Evolutionary conservation across 345 rosid species (phyloP).

Genomic region (Nephelium lappaceum): DNA sequence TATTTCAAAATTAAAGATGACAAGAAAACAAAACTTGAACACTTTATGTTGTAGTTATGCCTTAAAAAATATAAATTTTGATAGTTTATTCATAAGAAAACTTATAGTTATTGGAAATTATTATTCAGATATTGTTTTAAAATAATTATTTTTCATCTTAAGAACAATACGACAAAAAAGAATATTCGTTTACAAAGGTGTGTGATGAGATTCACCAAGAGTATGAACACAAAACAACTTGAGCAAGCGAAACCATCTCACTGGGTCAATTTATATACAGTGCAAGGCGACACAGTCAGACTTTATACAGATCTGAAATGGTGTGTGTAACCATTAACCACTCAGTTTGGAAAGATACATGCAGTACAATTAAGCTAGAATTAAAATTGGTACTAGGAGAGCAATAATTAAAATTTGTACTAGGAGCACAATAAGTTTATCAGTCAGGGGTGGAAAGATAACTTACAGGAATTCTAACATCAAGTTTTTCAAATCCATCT

Average conservation of each 20-base stretch:
- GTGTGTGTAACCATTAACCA: background rate
- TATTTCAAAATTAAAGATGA: background rate
- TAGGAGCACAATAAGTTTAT: too few relatives aligned
- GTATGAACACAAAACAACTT: background rate
- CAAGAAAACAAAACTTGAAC: background rate
- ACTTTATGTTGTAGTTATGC: too few relatives aligned
- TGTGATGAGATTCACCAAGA: background rate
- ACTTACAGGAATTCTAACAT: too few relatives aligned
- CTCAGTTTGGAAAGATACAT: background rate
- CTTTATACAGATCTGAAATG: background rate
- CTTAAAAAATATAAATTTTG: too few relatives aligned
- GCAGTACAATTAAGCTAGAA: background rate
- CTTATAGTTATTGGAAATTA: too few relatives aligned
- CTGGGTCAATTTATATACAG: background rate
- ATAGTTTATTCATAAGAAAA: too few relatives aligned
- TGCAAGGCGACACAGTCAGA: background rate
- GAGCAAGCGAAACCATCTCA: constrained; percentile 1
- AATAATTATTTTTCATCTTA: background rate
- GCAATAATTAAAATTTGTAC: too few relatives aligned
- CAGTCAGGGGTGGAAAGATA: too few relatives aligned
- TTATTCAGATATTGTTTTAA: too few relatives aligned
- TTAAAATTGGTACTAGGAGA: too few relatives aligned
- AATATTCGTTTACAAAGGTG: too few relatives aligned
- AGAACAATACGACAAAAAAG: background rate
- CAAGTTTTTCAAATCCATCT: too few relatives aligned